phyloP scores from a whole-genome alignment of 805 yeast species.

The Candida odintsovae region DNA sequence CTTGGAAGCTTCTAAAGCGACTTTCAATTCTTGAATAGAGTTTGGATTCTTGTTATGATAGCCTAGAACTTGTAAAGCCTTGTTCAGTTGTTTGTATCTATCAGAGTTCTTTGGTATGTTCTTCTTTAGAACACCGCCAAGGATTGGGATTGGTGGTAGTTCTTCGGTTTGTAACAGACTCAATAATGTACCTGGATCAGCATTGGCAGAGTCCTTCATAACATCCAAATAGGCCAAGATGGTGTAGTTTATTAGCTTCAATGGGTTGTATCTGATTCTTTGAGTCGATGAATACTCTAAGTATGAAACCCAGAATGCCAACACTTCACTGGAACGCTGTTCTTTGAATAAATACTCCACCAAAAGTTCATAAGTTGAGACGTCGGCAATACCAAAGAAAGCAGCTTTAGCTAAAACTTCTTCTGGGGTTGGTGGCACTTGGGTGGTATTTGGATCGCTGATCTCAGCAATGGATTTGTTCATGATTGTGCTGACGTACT shows the following conservation, averaged over 20 bases:
- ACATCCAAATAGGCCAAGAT: conserved; percentile 17
- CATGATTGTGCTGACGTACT: conserved; percentile 6
- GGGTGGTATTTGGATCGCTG: conserved; percentile 7
- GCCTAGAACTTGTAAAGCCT: conserved; percentile 6
- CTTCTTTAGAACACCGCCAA: neutral
- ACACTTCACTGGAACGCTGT: conserved; percentile 10
- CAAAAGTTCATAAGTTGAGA: conserved; percentile 9
- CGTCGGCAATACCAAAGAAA: conserved; percentile 12
- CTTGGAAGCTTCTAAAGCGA: conserved; percentile 14
- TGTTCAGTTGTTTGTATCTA: conserved; percentile 7
- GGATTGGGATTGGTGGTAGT: conserved; percentile 3
- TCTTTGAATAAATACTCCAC: conserved; percentile 10
- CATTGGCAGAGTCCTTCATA: conserved; percentile 1
- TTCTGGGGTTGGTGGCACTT: conserved; percentile 17
- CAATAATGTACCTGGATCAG: conserved; percentile 8
- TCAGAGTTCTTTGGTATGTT: conserved; percentile 2
- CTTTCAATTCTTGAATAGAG: conserved; percentile 12
- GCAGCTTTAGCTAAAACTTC: conserved; percentile 16
- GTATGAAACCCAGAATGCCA: conserved; percentile 20
- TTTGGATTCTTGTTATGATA: conserved; percentile 17
- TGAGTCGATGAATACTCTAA: conserved; percentile 13
- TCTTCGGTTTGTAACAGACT: conserved; percentile 11
- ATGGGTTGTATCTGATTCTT: neutral
- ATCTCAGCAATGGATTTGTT: conserved; percentile 13
- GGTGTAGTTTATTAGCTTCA: conserved; percentile 1